Evolutionary conservation across 768 basidiomycete genomes (phyloP).

Genomic region (Agaricus subrufescens): DNA sequence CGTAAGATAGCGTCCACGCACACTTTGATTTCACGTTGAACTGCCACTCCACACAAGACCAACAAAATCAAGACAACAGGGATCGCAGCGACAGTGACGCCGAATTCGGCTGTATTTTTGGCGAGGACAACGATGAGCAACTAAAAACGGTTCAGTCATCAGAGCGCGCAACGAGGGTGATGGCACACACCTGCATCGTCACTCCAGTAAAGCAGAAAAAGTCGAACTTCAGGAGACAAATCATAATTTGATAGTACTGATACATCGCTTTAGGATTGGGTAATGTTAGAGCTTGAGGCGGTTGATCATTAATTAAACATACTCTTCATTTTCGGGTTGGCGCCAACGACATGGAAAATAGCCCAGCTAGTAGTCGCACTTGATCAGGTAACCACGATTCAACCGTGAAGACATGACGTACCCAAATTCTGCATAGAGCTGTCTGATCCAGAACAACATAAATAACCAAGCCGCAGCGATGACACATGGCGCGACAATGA

Average conservation of each 20-base stretch:
- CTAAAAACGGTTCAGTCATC: slow-evolving; percentile 28
- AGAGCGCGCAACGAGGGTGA: background rate
- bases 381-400: background rate
- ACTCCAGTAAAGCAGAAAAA: slow-evolving; percentile 87
- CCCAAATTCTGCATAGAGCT: slow-evolving; percentile 83
- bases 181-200: slow-evolving; percentile 66
- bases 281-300: background rate
- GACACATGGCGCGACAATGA: slow-evolving; percentile 69
- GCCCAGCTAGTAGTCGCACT: slow-evolving; percentile 58
- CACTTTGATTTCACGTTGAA: slow-evolving; percentile 80
- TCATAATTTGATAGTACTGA: slow-evolving; percentile 82
- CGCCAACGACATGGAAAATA: slow-evolving; percentile 86
- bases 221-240: slow-evolving; percentile 86
- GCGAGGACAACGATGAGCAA: slow-evolving; percentile 76
- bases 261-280: slow-evolving; percentile 63
- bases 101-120: slow-evolving; percentile 68
- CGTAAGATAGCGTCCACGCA: slow-evolving; percentile 23
- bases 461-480: slow-evolving; percentile 63
- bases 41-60: slow-evolving; percentile 60
- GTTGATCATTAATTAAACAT: slow-evolving; percentile 16
- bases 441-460: slow-evolving; percentile 63
- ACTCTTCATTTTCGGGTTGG: slow-evolving; percentile 84
- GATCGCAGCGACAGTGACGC: slow-evolving; percentile 77
- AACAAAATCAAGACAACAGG: slow-evolving; percentile 72
- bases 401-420: slow-evolving; percentile 29